Evolutionary conservation across 306 rosid genomes (phyloP).

Genomic region (Rosa rugosa): DNA sequence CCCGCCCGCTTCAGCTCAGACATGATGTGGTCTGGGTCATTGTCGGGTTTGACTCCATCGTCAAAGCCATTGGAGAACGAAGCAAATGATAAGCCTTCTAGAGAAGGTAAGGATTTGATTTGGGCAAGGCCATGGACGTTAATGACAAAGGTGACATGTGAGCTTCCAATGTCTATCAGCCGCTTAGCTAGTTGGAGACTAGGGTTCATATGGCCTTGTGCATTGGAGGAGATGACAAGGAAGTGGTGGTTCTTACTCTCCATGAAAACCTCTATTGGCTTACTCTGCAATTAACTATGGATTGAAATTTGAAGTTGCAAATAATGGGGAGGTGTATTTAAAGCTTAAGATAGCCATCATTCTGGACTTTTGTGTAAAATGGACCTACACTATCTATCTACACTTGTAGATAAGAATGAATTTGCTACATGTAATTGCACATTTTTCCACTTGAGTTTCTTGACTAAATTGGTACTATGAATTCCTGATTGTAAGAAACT

Average conservation of each 20-base stretch:
- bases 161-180: background rate
- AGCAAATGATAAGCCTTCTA: conserved; percentile 10
- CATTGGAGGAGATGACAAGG: background rate
- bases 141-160: conserved; percentile 16
- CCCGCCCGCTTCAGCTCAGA: conserved; percentile 18
- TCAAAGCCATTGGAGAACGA: conserved; percentile 16
- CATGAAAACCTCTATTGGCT: background rate
- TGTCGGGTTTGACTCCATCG: conserved; percentile 7
- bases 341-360: background rate
- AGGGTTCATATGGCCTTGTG: conserved; percentile 20
- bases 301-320: background rate
- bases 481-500: background rate
- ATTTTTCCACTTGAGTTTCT: background rate
- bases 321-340: background rate
- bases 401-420: background rate
- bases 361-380: background rate
- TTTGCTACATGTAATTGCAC: background rate
- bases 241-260: conserved; percentile 8
- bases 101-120: conserved; percentile 12
- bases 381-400: background rate
- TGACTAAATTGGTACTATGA: background rate
- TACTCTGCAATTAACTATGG: background rate
- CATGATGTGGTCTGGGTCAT: background rate
- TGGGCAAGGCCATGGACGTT: background rate
- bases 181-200: conserved; percentile 17